Conservation (phyloP, 805 yeast species). For the Scheffersomyces stipitis region DNA sequence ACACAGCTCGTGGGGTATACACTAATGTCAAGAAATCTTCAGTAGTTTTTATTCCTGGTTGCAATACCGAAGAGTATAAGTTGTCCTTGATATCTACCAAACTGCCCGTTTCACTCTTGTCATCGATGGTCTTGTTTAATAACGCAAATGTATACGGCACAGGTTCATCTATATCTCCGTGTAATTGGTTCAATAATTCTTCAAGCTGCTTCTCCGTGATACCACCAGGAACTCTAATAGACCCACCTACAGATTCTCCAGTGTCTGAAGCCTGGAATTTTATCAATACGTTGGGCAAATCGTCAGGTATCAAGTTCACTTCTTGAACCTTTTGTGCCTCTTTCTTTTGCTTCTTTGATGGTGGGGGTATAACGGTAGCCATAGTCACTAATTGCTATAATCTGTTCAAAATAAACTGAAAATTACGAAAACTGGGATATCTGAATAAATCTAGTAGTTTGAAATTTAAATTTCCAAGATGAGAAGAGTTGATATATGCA, state of each 20-base stretch:
- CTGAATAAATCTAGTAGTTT: too few species aligned
- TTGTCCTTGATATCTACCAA: slow-evolving; percentile 76
- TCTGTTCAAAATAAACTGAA: too few species aligned
- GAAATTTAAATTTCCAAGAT: too few species aligned
- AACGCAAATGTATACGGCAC: slow-evolving; percentile 87
- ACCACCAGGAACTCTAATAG: slow-evolving; percentile 87
- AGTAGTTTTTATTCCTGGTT: slow-evolving; percentile 84
- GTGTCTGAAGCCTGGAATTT: slow-evolving; percentile 92
- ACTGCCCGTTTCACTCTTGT: slow-evolving; percentile 28
- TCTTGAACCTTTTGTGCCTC: slow-evolving; percentile 82
- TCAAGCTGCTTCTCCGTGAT: slow-evolving; percentile 85
- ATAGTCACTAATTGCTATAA: slow-evolving; percentile 43
- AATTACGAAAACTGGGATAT: too few species aligned
- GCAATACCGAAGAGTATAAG: slow-evolving; percentile 74
- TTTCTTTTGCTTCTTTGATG: slow-evolving; percentile 81
- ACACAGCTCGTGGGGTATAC: slow-evolving; percentile 92
- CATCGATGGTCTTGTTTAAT: slow-evolving; percentile 40
- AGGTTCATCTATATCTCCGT: slow-evolving; percentile 72
- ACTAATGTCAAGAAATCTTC: slow-evolving; percentile 91
- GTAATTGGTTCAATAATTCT: slow-evolving; percentile 77
- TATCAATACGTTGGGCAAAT: slow-evolving; percentile 82
- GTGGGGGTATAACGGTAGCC: slow-evolving; percentile 95
- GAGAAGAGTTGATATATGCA: neutral
- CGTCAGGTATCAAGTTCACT: slow-evolving; percentile 68
- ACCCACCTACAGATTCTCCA: slow-evolving; percentile 82